A percentile compares a stretch with the other conserved stretches of the same genome.
Conservation (phyloP, 139 green algal species). For the Coccomyxa sp. region DNA sequence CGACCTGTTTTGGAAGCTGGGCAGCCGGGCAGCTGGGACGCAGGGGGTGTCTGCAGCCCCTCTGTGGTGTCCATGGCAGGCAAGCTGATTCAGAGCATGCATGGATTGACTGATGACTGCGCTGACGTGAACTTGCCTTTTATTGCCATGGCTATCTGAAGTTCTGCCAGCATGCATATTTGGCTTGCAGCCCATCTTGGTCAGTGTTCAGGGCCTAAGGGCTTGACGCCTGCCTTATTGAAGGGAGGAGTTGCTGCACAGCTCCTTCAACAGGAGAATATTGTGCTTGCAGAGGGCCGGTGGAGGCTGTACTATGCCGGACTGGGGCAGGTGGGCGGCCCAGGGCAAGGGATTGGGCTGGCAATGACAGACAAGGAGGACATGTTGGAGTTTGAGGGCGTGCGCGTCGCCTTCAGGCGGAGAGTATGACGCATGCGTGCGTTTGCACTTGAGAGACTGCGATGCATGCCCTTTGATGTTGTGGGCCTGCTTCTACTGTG, state of each 20-base stretch:
- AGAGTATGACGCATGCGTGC: too few species aligned
- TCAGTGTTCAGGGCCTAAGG: background rate
- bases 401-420: slow-evolving; percentile 21
- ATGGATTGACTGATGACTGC: background rate
- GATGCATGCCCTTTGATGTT: too few species aligned
- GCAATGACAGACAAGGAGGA: slow-evolving; percentile 32
- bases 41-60: slow-evolving; percentile 67
- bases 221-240: background rate
- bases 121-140: background rate
- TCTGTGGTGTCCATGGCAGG: slow-evolving; percentile 79
- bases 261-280: too few species aligned
- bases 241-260: too few species aligned
- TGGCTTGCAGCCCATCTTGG: background rate
- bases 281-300: slow-evolving; percentile 21
- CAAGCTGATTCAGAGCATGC: background rate
- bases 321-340: background rate
- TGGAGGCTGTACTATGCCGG: slow-evolving; percentile 86
- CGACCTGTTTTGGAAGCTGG: slow-evolving; percentile 22
- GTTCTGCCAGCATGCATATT: background rate
- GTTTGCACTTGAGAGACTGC: too few species aligned
- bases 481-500: too few species aligned
- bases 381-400: slow-evolving; percentile 17
- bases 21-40: slow-evolving; percentile 63
- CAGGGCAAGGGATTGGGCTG: slow-evolving; percentile 52
- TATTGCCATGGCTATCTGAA: background rate